These are phyloP conservation scores for Ziziphus jujuba DNA, from an alignment of 306 rosid species.

Conservation along the genomic window DNA sequence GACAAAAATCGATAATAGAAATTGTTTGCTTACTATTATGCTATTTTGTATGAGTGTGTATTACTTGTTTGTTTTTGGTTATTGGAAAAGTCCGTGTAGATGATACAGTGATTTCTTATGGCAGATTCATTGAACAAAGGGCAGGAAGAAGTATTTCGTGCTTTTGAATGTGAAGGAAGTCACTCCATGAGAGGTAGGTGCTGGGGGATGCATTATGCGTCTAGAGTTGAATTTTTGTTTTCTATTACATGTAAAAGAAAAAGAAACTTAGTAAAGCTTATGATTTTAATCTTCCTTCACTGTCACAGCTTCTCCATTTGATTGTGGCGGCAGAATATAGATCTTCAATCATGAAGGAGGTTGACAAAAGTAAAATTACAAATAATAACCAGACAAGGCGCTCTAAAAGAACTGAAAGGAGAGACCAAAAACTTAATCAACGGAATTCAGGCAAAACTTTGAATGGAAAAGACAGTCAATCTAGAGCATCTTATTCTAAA, in stretches of 20 bases:
- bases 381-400: slow-evolving; percentile 56
- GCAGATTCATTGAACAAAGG: slow-evolving; percentile 32
- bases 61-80: neutral
- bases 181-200: slow-evolving; percentile 27
- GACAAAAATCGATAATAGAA: neutral
- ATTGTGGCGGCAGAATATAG: slow-evolving; percentile 37
- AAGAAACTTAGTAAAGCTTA: slow-evolving; percentile 18
- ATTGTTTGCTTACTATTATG: neutral
- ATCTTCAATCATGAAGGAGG: slow-evolving; percentile 60
- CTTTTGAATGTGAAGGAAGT: slow-evolving; percentile 17
- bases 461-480: slow-evolving; percentile 51
- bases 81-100: neutral
- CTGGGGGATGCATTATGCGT: slow-evolving; percentile 21
- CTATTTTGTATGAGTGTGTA: neutral
- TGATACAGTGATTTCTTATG: slow-evolving; percentile 14
- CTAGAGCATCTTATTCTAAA: slow-evolving; percentile 42
- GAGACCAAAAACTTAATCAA: slow-evolving; percentile 51
- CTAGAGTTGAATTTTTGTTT: slow-evolving; percentile 13
- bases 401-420: slow-evolving; percentile 50
- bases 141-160: slow-evolving; percentile 12
- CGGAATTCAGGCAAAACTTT: slow-evolving; percentile 45
- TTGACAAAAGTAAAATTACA: slow-evolving; percentile 59
- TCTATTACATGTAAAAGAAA: too few relatives aligned
- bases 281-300: slow-evolving; percentile 28
- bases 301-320: slow-evolving; percentile 30